Conservation (phyloP, 2,329 filamentous ascomycete species). For the Penicillium polonicum region DNA sequence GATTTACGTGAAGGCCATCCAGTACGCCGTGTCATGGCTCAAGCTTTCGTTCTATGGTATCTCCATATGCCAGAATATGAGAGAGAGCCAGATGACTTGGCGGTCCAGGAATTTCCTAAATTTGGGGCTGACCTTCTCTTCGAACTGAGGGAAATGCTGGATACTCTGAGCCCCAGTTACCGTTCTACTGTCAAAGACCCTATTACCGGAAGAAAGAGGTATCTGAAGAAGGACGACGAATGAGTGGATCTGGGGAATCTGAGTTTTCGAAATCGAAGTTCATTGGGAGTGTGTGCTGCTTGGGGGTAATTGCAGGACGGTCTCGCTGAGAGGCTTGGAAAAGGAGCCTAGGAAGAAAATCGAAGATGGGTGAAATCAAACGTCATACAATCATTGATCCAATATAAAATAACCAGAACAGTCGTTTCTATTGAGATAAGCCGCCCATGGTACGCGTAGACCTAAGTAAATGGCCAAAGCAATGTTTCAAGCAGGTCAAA, state of each 20-base stretch:
- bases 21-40: slow-evolving; percentile 6
- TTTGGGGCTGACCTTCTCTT: slow-evolving; percentile 9
- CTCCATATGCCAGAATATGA: neutral
- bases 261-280: neutral
- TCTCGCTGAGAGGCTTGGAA: neutral
- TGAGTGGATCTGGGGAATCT: neutral
- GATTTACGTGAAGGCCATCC: slow-evolving; percentile 3
- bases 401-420: neutral
- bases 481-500: neutral
- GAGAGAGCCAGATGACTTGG: neutral
- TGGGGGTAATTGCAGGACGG: too few relatives aligned
- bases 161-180: neutral
- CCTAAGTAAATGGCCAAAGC: neutral
- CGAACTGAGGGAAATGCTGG: neutral
- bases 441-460: neutral
- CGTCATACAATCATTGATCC: neutral
- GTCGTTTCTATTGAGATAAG: neutral
- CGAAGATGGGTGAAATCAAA: neutral
- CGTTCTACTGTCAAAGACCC: neutral
- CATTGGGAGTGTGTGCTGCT: neutral
- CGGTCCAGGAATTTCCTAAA: neutral
- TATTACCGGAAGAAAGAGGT: neutral
- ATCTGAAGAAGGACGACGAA: neutral
- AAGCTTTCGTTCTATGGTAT: slow-evolving; percentile 1
- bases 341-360: too few relatives aligned